phyloP scores from a whole-genome alignment of 495 filamentous ascomycete genomes.

The Pyrenopolyporus hunteri region DNA sequence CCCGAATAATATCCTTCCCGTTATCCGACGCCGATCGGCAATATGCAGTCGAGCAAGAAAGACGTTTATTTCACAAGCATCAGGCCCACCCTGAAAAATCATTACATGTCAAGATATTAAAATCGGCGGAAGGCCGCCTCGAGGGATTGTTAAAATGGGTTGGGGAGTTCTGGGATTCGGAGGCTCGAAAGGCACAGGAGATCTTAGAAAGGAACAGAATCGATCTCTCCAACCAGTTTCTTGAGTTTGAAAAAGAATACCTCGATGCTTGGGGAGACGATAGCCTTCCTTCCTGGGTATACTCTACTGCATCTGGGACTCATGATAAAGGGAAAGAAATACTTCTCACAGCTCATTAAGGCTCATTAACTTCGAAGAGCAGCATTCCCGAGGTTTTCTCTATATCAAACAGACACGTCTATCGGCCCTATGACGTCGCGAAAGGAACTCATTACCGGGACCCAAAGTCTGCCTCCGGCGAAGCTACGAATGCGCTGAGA shows the following conservation, averaged over 20 bases:
- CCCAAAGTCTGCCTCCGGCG: no score
- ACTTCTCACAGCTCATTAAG: neutral
- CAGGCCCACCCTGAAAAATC: constrained; percentile 15
- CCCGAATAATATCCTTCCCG: constrained; percentile 39
- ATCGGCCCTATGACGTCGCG: no score
- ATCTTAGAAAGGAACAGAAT: constrained; percentile 32
- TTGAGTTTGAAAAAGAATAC: constrained; percentile 29
- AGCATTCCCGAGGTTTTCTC: no score
- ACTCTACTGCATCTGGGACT: neutral
- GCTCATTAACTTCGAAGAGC: no score
- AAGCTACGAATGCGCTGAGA: no score
- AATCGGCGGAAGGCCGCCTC: constrained; percentile 32
- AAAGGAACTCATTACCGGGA: no score
- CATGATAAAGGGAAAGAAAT: constrained; percentile 18
- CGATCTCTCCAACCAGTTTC: constrained; percentile 7
- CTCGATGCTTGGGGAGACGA: constrained; percentile 39
- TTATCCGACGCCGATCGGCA: constrained; percentile 32
- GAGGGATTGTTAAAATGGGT: constrained; percentile 29
- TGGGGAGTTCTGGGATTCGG: constrained; percentile 27
- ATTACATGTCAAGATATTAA: constrained; percentile 25
- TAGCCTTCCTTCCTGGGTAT: constrained; percentile 28
- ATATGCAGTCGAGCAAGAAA: constrained; percentile 38
- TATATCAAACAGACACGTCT: no score
- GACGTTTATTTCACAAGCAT: constrained; percentile 18
- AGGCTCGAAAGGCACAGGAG: constrained; percentile 26